Evolutionary conservation across 768 basidiomycete species (phyloP).

Genomic region (Coprinopsis marcescibilis): DNA sequence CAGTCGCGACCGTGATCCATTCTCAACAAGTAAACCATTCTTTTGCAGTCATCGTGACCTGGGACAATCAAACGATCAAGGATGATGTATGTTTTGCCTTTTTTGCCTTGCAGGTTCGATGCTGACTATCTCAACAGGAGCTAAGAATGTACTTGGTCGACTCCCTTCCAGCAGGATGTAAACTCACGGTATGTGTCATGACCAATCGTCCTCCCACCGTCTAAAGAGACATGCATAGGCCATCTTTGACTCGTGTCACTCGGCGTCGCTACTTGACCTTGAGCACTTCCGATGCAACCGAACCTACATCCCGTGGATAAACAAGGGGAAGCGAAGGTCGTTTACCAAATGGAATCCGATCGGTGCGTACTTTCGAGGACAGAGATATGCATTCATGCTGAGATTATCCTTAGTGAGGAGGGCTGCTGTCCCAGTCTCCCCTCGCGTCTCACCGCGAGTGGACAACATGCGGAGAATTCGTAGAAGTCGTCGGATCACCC

Average conservation of each 20-base stretch:
- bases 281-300: slow-evolving; percentile 39
- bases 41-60: not conserved
- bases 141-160: too few relatives aligned
- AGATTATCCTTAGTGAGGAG: slow-evolving; percentile 7
- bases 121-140: too few relatives aligned
- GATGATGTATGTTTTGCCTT: too few relatives aligned
- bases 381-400: not conserved
- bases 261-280: slow-evolving; percentile 25
- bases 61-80: not conserved
- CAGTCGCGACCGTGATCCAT: too few relatives aligned
- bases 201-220: too few relatives aligned
- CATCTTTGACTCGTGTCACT: not conserved
- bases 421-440: slow-evolving; percentile 5
- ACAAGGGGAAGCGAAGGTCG: slow-evolving; percentile 34
- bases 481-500: too few relatives aligned
- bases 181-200: too few relatives aligned
- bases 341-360: slow-evolving; percentile 26
- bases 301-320: slow-evolving; percentile 42
- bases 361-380: slow-evolving; percentile 18
- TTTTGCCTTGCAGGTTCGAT: too few relatives aligned
- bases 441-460: not conserved
- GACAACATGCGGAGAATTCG: not conserved
- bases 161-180: too few relatives aligned
- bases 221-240: not conserved
- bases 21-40: not conserved